Base-by-base conservation (phyloP, 2,329 filamentous ascomycete genomes). In the Fonsecaea pugnacius region DNA sequence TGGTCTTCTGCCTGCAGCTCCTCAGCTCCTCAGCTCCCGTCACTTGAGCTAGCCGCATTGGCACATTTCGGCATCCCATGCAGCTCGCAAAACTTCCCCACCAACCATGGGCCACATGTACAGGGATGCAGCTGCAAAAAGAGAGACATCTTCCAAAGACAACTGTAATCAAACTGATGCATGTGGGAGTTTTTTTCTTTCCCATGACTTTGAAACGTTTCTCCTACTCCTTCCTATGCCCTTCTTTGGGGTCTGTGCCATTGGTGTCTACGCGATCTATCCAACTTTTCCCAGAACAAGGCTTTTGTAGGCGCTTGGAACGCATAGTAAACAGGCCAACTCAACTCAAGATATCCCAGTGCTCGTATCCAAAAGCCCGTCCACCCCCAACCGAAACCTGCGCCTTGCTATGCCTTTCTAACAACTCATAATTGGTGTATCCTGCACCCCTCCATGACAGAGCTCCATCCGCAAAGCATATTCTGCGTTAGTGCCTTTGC, bases 401-500 rank as follows among this genome's bases (percentile, higher is more conserved):
- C 59, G 58, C 61, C 65, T 67, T 62, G 65, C 62, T 67, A 62
- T 64, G 61, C 62, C 16, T 61, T 40, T 33, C 33, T 30, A 62
- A 21, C 53, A 62, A 21, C 53, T 30, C 52, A 40, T 33, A 40
- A 36, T 24, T 40, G 43, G 30, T 59, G 32, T 40, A 59, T 38
- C 27, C 21, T 36, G 43, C 60, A 38, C 24, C 35, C 48, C 24
- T 54, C 50, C 58, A 21, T 46, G 7, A 24, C 18, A 48, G 43
- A 27, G 43, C 18, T 27, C 43, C 12, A 21, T 4, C 43, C 8
- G 53, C 3, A 43, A 46, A 59, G 12, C 35, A 58, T 53, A 27
- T 40, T 21, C 40, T 14, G 32, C 38, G 12, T 73, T 71, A 80
- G 67, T 79, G 80, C 33, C 82, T 77, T 67, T 83, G 81, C 50